Evolutionary conservation across 164 flowering plant species (phyloP).

Genomic region (Nelumbo lutea): DNA sequence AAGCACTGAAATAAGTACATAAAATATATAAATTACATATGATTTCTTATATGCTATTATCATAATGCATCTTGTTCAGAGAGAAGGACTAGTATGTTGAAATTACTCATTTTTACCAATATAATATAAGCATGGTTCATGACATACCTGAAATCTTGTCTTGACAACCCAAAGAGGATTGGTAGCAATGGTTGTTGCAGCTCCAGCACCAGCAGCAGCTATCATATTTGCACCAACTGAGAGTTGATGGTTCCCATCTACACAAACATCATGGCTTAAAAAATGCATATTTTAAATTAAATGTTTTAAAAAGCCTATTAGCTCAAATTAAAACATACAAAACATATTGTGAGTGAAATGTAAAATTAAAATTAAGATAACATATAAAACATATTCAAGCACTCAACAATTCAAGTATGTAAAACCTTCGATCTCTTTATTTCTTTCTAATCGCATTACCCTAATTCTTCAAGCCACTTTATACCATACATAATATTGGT

Average conservation of each 20-base stretch:
- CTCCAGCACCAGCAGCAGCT: conserved; percentile 97
- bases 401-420: too few relatives aligned
- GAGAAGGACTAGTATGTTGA: background rate
- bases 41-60: background rate
- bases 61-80: background rate
- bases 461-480: too few relatives aligned
- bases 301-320: too few relatives aligned
- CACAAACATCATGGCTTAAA: conserved; percentile 12
- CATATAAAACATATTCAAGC: too few relatives aligned
- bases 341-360: background rate
- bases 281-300: background rate
- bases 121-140: background rate
- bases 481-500: too few relatives aligned
- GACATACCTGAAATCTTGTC: conserved; percentile 87
- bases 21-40: background rate
- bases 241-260: conserved; percentile 66
- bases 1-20: too few relatives aligned
- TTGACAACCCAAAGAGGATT: conserved; percentile 99
- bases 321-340: background rate
- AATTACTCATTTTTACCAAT: too few relatives aligned
- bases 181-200: conserved; percentile 79
- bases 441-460: too few relatives aligned
- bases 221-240: conserved; percentile 83
- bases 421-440: too few relatives aligned
- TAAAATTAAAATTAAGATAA: background rate